A percentile compares a stretch with the other conserved stretches of the same genome.
phyloP scores from a whole-genome alignment of 805 yeast species.

The Saccharomycopsis sp. region DNA sequence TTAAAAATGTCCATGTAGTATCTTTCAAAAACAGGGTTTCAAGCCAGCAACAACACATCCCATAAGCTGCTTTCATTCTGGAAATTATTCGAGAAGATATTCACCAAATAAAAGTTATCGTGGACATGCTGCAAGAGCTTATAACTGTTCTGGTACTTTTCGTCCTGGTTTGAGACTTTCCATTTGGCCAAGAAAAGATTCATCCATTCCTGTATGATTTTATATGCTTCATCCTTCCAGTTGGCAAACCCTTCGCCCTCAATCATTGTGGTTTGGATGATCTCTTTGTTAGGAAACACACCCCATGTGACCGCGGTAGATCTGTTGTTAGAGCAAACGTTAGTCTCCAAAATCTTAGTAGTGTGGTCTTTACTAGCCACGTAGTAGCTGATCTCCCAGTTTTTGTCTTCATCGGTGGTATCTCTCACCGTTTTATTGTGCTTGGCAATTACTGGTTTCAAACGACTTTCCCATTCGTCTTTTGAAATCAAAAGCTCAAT shows the following conservation, averaged over 20 bases:
- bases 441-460: constrained; percentile 46
- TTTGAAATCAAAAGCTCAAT: constrained; percentile 83
- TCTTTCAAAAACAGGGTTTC: no score
- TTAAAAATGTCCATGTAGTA: no score
- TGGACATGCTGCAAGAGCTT: constrained; percentile 55
- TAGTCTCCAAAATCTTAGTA: constrained; percentile 43
- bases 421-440: constrained; percentile 16
- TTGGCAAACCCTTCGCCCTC: constrained; percentile 90
- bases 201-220: constrained; percentile 90
- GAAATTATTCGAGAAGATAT: constrained; percentile 82
- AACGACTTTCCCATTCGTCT: constrained; percentile 52
- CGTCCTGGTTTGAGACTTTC: constrained; percentile 32
- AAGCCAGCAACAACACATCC: not conserved
- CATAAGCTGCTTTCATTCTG: constrained; percentile 20
- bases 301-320: constrained; percentile 97
- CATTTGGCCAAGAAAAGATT: constrained; percentile 49
- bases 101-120: constrained; percentile 65
- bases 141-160: constrained; percentile 37
- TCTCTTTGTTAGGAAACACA: constrained; percentile 84
- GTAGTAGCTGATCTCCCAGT: constrained; percentile 62
- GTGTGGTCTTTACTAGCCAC: constrained; percentile 46
- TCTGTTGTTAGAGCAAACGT: constrained; percentile 41
- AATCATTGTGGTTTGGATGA: constrained; percentile 85
- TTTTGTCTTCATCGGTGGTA: constrained; percentile 6
- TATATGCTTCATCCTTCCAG: constrained; percentile 94